Base-by-base conservation (phyloP, 352 stramenopile species). In the Aphanomyces cochlioides region DNA sequence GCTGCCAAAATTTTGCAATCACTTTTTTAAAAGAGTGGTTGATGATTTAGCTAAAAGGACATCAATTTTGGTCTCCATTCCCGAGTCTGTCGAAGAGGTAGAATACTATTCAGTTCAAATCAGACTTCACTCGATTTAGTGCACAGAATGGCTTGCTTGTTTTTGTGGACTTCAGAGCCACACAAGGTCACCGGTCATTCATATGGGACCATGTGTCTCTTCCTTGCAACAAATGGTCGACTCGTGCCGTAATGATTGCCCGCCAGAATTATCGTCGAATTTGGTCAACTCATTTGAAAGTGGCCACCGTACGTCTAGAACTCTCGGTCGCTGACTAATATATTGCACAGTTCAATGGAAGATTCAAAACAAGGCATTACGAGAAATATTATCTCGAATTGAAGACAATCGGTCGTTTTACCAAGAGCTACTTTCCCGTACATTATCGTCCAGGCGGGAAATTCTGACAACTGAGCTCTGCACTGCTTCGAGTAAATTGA, bases 51-150 rank as follows among this genome's bases (percentile, higher is more conserved):
- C 19, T 15, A 12, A 28, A 4, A 47, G 37, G 12, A 43, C 58
- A 15, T 3, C 15, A 17, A 38, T 43, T 7, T 12, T 66, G 13
- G 36, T 41, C 39, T 66, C 58, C 10, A 66, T 66, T 28, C 58
- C 58, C 0, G 58, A 66, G 12, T 66, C 37, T 10, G 28, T 66
- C 15, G 58, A 47, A 15, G 58, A 66, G 58, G 58, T 66, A 66
- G 3, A 28, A 28, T 28, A 28, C 28, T 2, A 28, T 28, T 28
- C 28, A 28, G 28, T 60, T 60, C 39, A 12, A 7, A 40, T 10
- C 17, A 63, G 36, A 10, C 8, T n/a, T 43, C 36, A 15, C 15
- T 5, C 7, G 17, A 38, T 17, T 13, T 64, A 66, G 58, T 53
- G 28, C 28, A 47, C 40, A 8, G 39, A 15, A 15, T 66, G 58